These are phyloP conservation scores for Herpetospermum pedunculosum DNA, from an alignment of 306 rosid genomes.

Conservation along the genomic window DNA sequence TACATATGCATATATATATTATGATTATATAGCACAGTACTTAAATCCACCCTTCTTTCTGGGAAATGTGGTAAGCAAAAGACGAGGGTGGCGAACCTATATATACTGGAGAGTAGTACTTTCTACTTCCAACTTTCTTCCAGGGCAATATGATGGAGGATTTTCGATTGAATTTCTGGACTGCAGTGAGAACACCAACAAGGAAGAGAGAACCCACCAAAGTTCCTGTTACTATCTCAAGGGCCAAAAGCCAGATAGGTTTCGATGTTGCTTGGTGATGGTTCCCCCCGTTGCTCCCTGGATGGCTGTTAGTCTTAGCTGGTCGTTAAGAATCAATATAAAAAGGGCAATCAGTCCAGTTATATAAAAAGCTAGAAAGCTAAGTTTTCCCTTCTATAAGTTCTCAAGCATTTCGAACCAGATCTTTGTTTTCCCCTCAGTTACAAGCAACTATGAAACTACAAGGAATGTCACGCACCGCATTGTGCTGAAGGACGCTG, in stretches of 20 bases:
- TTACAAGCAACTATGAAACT: not conserved
- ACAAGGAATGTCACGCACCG: constrained; percentile 25
- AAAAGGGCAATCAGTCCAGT: not conserved
- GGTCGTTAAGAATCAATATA: constrained; percentile 21
- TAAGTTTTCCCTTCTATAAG: not conserved
- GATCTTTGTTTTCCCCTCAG: not conserved
- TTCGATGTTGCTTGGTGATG: constrained; percentile 46
- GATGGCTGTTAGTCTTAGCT: constrained; percentile 45
- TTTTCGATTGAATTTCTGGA: constrained; percentile 55
- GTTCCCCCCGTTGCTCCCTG: constrained; percentile 21
- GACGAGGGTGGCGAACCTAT: constrained; percentile 36
- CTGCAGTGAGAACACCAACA: constrained; percentile 52
- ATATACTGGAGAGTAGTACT: constrained; percentile 45
- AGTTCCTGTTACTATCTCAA: constrained; percentile 84
- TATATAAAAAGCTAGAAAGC: not conserved
- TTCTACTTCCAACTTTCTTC: constrained; percentile 73
- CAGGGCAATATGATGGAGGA: constrained; percentile 81
- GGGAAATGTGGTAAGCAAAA: constrained; percentile 36
- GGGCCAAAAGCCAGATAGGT: constrained; percentile 87
- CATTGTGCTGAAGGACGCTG: constrained; percentile 65
- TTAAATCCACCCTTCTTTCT: constrained; percentile 66
- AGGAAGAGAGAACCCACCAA: constrained; percentile 69
- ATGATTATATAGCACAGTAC: constrained; percentile 31
- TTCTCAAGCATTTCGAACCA: not conserved
- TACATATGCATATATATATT: not conserved